Evolutionary conservation across 805 yeast species (phyloP), one percentile per base, ranked within the genome.

Genomic region (Kazachstania taianensis): DNA sequence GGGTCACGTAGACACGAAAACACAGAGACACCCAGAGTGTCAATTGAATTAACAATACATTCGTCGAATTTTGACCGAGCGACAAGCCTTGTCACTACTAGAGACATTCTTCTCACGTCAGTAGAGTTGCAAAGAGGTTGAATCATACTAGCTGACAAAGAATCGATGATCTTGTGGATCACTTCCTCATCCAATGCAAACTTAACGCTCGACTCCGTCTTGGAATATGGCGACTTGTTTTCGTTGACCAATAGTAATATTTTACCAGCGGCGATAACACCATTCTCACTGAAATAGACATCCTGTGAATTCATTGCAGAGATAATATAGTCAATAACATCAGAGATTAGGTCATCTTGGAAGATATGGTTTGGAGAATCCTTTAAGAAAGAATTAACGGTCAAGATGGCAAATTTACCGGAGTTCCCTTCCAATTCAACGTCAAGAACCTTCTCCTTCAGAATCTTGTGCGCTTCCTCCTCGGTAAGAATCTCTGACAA

Each of bases 1-100:
- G 78, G 69, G 51, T 87, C 96, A 45, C 98, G 70, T 28, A 89
- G 79, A 55, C 92, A 78, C 0, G 79, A 64, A 55, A 89, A 89
- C 2, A 86, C 77, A 9, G 83, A 66, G 10, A 92, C 84, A 3
- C 71, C 83, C 35, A 89, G 48, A 0, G 59, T 42, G 45, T 76
- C 75, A 43, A 73, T 62, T 48, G 68, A 65, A 9, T 80, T 76
- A 38, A 62, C 60, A 33, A 83, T 61, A 17, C 72, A 56, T 7
- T 53, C 58, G 1, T 65, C 68, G 43, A 66, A 71, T 40, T 78
- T 73, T 48, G 66, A 61, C 50, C 94, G 70, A 1, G 85, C 77
- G 30, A 81, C 65, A 0, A 95, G 84, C 53, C 95, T 68, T 18
- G 81, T 45, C 5, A 78, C 80, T 9, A 84, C 84, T 42, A 89